Evolutionary conservation across 1,139 yeast species (phyloP).

Genomic region (Nakaseomyces sp.): DNA sequence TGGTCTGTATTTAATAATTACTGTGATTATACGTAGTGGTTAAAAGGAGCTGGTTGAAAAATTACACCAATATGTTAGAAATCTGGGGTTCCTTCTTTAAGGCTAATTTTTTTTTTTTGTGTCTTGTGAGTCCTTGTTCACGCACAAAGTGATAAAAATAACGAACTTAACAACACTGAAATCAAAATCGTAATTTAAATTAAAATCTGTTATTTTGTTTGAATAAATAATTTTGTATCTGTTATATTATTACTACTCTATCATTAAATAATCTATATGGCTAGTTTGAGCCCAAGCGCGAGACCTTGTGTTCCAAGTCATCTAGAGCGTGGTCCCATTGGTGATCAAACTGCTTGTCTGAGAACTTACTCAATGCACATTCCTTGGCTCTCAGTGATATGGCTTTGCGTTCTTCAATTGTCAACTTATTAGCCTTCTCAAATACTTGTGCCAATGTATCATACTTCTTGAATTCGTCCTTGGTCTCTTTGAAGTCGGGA

Average conservation of each 20-base stretch:
- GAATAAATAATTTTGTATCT: background rate
- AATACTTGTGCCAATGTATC: slow-evolving; percentile 43
- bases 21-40: too few relatives aligned
- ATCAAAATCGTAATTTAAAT: background rate
- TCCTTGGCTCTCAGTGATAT: slow-evolving; percentile 47
- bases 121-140: too few relatives aligned
- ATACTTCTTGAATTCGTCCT: slow-evolving; percentile 25
- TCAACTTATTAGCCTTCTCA: slow-evolving; percentile 35
- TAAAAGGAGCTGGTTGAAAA: too few relatives aligned
- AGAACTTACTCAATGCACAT: slow-evolving; percentile 52
- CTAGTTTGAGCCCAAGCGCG: slow-evolving; percentile 2
- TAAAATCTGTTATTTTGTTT: background rate
- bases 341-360: slow-evolving; percentile 52
- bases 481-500: slow-evolving; percentile 38
- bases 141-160: too few relatives aligned
- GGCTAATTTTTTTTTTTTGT: too few relatives aligned
- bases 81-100: too few relatives aligned
- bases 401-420: slow-evolving; percentile 33
- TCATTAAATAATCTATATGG: background rate
- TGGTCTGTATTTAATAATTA: too few relatives aligned
- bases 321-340: slow-evolving; percentile 43
- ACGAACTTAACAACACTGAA: too few relatives aligned
- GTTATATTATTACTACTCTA: background rate
- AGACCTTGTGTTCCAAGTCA: slow-evolving; percentile 1
- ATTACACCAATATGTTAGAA: too few relatives aligned